Conservation (phyloP, 31 red algal genomes). For the Endocladia muricata region DNA sequence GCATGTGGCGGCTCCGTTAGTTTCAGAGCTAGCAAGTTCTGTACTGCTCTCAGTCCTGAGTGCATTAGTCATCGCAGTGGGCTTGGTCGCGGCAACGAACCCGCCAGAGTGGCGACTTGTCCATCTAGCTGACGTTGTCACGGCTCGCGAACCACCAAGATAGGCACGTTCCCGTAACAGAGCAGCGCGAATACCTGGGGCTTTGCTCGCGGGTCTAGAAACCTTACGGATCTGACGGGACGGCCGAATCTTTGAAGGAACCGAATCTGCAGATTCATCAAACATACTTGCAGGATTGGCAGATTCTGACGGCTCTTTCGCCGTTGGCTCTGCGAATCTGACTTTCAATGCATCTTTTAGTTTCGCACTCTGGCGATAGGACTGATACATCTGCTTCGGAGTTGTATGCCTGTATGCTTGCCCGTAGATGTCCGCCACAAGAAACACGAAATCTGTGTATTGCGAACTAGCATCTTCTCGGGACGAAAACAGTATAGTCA, state of each 20-base stretch:
- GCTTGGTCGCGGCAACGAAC: conserved; percentile 5
- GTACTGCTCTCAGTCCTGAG: too few species aligned
- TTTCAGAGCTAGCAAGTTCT: too few species aligned
- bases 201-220: neutral
- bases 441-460: conserved; percentile 36
- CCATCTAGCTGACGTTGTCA: conserved; percentile 52
- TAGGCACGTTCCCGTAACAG: conserved; percentile 43
- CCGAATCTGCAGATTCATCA: neutral
- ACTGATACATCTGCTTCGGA: conserved; percentile 21
- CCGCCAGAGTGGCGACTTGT: conserved; percentile 55
- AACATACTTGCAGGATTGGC: neutral
- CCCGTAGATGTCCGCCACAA: conserved; percentile 49
- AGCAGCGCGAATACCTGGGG: conserved; percentile 32
- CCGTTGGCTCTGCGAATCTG: neutral
- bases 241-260: neutral
- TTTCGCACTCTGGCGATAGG: neutral
- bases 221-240: neutral
- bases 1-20: too few species aligned
- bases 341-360: neutral
- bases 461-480: conserved; percentile 35
- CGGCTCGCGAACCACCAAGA: conserved; percentile 51
- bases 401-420: conserved; percentile 39
- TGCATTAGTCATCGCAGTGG: too few species aligned
- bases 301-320: neutral
- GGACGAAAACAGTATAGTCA: conserved; percentile 39